A percentile compares a stretch with the other conserved stretches of the same genome.
Evolutionary conservation across 2,329 filamentous ascomycete species (phyloP).

Genomic region (Venturia nashicola): DNA sequence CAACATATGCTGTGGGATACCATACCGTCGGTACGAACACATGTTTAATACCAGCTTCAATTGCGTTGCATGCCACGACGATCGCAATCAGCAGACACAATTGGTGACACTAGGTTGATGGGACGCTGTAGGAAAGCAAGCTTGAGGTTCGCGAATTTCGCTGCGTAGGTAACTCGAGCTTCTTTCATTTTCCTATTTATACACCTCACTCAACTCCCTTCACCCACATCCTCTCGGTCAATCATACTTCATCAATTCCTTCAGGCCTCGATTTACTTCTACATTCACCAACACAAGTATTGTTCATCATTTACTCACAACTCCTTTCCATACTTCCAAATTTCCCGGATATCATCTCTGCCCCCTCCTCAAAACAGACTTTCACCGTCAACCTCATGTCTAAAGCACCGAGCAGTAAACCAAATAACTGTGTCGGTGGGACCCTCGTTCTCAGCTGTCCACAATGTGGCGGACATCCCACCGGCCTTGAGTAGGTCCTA

Average conservation of each 20-base stretch:
- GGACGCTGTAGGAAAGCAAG: not conserved
- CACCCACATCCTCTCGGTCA: not conserved
- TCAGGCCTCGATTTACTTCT: not conserved
- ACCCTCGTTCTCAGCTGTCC: not conserved
- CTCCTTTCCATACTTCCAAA: not conserved
- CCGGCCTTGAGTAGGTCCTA: not conserved
- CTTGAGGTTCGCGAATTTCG: not conserved
- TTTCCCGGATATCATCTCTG: not conserved
- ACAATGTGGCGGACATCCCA: not conserved
- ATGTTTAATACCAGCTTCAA: constrained; percentile 10
- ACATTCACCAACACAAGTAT: not conserved
- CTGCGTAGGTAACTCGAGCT: not conserved
- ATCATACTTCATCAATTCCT: not conserved
- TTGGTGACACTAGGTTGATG: not conserved
- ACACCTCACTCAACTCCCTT: not conserved
- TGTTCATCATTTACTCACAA: not conserved
- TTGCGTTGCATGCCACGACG: not conserved
- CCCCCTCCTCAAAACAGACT: not conserved
- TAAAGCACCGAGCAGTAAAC: not conserved
- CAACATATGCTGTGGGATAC: not conserved
- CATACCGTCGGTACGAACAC: not conserved
- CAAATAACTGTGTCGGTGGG: not conserved
- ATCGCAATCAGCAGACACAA: not conserved
- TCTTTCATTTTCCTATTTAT: not conserved
- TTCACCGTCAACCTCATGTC: not conserved